Base-by-base conservation (phyloP, 768 basidiomycete species). In the Suillus bovinus region DNA sequence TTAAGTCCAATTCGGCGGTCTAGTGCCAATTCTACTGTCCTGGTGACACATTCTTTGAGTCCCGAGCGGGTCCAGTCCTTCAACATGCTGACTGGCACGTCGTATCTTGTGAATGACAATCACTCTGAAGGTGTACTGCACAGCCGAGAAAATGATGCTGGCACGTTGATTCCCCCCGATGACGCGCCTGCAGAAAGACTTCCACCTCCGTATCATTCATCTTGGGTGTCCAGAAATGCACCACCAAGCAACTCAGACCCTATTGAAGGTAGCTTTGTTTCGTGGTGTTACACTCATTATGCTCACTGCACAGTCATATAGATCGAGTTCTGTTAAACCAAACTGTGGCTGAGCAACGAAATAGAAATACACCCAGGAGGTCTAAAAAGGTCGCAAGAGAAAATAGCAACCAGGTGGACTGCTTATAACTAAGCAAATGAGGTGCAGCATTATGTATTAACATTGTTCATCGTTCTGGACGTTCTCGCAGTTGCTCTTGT, bases 111-210 rank as follows among this genome's bases (percentile, higher is more conserved):
- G 36, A 38, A 24, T 39, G 54, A 39, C 54, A 20, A 16, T 27
- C 17, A 38, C 1, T 56, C 36, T 50, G 17, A 24, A 39, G 8
- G 22, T 4, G 16, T 4, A 17, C 5, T 24, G 11, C 27, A 38
- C 36, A 56, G 5, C 11, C 54, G 36, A 39, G 54, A 56, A 56
- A 24, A 56, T 17, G 54, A 56, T 39, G 54, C 36, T 11, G 54
- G 54, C 24, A 56, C 54, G 5, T 20, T 56, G 24, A 56, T 56
- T 27, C 54, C 24, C 24, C 54, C 54, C 9, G 16, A 27, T 38
- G 54, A 39, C 11, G 36, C 36, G 3, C 36, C 54, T 27, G 16
- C 16, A 27, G 36, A 6, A 38, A 39, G 54, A 17, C 24, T 38
- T 20, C 36, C 54, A 5, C 54, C 54, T 56, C 36, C 36, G 5